Base-by-base conservation (phyloP, 1,139 yeast genomes). In the Yamadazyma sp. region DNA sequence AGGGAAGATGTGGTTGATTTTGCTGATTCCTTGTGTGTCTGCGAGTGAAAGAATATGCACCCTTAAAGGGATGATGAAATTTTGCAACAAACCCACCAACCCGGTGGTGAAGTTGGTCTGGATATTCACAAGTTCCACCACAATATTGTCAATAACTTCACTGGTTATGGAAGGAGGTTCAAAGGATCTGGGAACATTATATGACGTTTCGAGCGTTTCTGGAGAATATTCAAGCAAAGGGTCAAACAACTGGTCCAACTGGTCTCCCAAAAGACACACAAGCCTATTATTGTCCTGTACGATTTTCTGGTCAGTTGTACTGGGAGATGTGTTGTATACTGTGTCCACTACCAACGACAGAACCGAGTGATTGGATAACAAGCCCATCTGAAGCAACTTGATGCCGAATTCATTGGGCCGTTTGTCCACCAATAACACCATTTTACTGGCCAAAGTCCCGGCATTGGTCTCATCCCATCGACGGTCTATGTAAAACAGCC, bases 221-320 rank as follows among this genome's bases (percentile, higher is more conserved):
- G 97, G 97, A 0, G 95, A 86, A 57, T 90, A 90, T 57, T 90
- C 97, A 7, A 87, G 73, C 37, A 89, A 62, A 0, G 97, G 96
- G 53, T 90, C 95, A 60, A 90, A 90, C 29, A 90, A 62, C 50
- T 86, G 94, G 47, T 89, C 96, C 35, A 88, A 65, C 58, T 90
- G 97, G 34, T 82, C 82, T 0, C 97, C 97, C 18, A 90, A 61
- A 30, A 83, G 57, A 44, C 73, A 82, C 0, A 89, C 96, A 22
- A 90, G 59, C 42, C 71, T 78, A 52, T 90, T 88, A 56, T 88
- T 89, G 34, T 82, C 86, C n/a, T 82, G 72, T 12, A 54, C 50
- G 1, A 35, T 33, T 15, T 44, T 48, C 11, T 51, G 46, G 26
- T 47, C 50, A 5, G 46, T 41, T 6, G 35, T 33, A 22, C 37